Evolutionary conservation across 148 eudicot genomes (phyloP), one percentile per base, ranked within the genome.

Genomic region (Salicornia ramosissima): DNA sequence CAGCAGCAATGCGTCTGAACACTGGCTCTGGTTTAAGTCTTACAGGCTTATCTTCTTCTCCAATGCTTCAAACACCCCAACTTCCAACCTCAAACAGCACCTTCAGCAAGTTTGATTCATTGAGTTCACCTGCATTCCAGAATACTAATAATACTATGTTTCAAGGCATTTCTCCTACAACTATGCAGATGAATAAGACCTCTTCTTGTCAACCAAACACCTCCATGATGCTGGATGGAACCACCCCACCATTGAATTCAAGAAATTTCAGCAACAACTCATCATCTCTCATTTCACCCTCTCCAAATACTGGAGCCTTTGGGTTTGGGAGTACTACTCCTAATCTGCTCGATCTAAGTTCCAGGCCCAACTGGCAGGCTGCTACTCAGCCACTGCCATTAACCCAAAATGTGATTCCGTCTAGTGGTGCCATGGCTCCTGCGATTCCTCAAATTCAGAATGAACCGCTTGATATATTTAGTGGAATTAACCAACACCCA

Each of bases 11-110:
- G 82, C 74, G 84, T 59, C 73, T 83, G 39, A 84, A 86, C 56
- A 79, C 80, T 33, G 73, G 85, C 61, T 51, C 88, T 64, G 85
- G 79, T 4, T 56, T 85, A 58, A 85, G 77, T 82, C 72, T 85
- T 25, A 80, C 68, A 14, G 70, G 73, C 75, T 74, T 86, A 24
- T 40, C 87, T 71, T 75, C 89, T 59, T 78, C 91, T 64, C n/a
- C 85, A n/a, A 36, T 83, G 74, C 76, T 79, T 73, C 89, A 82
- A 74, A 69, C 85, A 21, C 64, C 62, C 60, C 85, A 59, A 63
- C 50, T 71, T 52, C 82, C 79, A 73, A 81, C 64, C 71, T 65
- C 71, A 15, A 70, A 43, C 76, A 75, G 52, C 68, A 30, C 84
- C 47, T 65, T 73, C 65, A 33, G 71, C 57, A 83, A 77, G 68